phyloP scores from a whole-genome alignment of 352 stramenopile genomes.

The Pythium aquatile region DNA sequence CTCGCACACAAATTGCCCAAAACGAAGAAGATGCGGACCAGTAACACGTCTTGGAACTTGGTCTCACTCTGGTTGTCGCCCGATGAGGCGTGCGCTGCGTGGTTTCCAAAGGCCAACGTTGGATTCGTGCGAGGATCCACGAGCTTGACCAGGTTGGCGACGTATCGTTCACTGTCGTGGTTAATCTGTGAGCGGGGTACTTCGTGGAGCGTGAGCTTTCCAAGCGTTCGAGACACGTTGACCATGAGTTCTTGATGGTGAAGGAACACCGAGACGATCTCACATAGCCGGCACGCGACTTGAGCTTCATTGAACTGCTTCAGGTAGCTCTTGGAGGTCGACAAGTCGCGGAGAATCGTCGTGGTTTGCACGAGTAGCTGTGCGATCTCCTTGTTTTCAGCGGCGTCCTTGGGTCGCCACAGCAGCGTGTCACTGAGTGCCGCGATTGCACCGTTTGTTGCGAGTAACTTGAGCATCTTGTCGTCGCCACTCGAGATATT shows the following conservation, averaged over 20 bases:
- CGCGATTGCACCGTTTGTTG: conserved; percentile 57
- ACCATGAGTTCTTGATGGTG: conserved; percentile 71
- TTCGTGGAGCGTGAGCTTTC: conserved; percentile 82
- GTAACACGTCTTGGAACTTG: conserved; percentile 49
- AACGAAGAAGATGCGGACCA: conserved; percentile 79
- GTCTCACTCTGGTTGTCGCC: conserved; percentile 36
- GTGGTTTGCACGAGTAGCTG: conserved; percentile 74
- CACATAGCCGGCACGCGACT: conserved; percentile 48
- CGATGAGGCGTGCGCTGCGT: not conserved
- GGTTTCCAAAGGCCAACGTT: conserved; percentile 33
- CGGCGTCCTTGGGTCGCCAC: conserved; percentile 32
- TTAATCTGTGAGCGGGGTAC: conserved; percentile 70
- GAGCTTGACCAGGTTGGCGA: conserved; percentile 50
- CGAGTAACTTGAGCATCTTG: conserved; percentile 59
- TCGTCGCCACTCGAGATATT: conserved; percentile 65
- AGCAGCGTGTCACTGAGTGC: conserved; percentile 49
- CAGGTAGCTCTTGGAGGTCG: conserved; percentile 48
- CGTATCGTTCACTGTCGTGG: conserved; percentile 26
- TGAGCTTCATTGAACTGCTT: conserved; percentile 72
- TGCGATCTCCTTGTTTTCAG: conserved; percentile 52
- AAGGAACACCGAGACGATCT: conserved; percentile 41
- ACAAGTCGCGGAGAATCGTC: conserved; percentile 65
- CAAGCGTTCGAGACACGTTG: conserved; percentile 75
- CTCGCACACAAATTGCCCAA: conserved; percentile 86
- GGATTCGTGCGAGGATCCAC: conserved; percentile 41